phyloP scores from a whole-genome alignment of 306 rosid species.

The Dalbergia oliveri region DNA sequence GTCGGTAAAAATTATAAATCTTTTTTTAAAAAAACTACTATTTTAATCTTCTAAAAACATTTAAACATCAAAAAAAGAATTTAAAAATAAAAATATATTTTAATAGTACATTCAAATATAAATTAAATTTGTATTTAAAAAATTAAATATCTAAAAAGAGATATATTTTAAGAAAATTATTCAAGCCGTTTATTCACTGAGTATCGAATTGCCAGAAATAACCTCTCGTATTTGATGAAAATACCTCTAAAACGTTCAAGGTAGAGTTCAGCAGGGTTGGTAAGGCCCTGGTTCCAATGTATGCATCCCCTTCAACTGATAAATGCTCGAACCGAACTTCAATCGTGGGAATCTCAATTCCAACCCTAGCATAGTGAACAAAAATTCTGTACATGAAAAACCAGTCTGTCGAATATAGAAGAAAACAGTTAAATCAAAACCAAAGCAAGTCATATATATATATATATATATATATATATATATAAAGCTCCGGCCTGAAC shows the following conservation, averaged over 20 bases:
- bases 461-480: too few species aligned
- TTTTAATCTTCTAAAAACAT: too few species aligned
- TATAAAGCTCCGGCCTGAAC: not conserved
- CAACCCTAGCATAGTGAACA: constrained; percentile 58
- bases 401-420: not conserved
- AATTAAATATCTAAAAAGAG: too few species aligned
- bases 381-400: not conserved
- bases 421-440: constrained; percentile 6
- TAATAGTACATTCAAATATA: too few species aligned
- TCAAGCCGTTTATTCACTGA: not conserved
- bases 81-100: too few species aligned
- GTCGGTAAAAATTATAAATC: too few species aligned
- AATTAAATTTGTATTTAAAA: not conserved
- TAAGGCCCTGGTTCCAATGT: constrained; percentile 81
- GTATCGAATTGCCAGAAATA: not conserved
- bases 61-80: too few species aligned
- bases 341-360: constrained; percentile 76
- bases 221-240: not conserved
- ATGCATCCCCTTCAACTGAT: constrained; percentile 77
- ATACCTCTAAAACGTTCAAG: constrained; percentile 68
- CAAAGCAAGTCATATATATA: not conserved
- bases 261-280: constrained; percentile 75
- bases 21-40: too few species aligned
- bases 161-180: too few species aligned
- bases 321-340: constrained; percentile 79